Evolutionary conservation across 2,329 filamentous ascomycete species (phyloP), one percentile per base, ranked within the genome.

Genomic region (Sodiomyces alkalinus): DNA sequence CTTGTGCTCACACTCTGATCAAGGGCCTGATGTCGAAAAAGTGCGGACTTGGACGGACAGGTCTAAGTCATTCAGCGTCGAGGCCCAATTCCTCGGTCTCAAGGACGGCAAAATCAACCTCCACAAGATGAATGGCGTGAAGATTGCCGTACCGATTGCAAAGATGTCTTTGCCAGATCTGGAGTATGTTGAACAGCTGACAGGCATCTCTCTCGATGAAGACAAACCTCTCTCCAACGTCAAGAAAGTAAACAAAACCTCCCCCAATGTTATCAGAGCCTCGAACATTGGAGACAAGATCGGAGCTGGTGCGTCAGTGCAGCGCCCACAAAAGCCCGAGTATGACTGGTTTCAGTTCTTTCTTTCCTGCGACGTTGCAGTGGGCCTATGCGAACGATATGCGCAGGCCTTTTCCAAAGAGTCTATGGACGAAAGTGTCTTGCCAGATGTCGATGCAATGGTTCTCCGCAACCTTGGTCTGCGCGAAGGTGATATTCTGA

Each of bases 341-440:
- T 92, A 96, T 49, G 90, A 98, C 50, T 98, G 90, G 90, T 98
- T 98, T 46, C 85, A 94, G 48, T 96, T 98, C 58, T 98, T 98
- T 63, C 60, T 98, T 22, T 74, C 76, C 37, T 92, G 85, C 49
- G 87, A 92, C 26, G 83, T 96, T 42, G 79, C 85, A 24, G 81
- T 87, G 27, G 82, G 92, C 33, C 75, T 93, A 25, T 98, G 90
- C 52, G 87, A 96, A 54, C 72, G 90, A 30, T 98, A 98, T 47
- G 77, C 86, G 2, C 80, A 85, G 45, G 82, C 83, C 3, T 98
- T 98, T 47, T 53, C 71, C 26, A 77, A 77, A 45, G 90, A 98
- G 47, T 90, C 86, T 15, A 96, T 98, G 83, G 86, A 92, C 39
- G 86, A 94, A 51, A 86, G 81, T 37, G 76, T 93, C 21, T 56